phyloP scores from a whole-genome alignment of 75 land plant species.

The Picea sitchensis region DNA sequence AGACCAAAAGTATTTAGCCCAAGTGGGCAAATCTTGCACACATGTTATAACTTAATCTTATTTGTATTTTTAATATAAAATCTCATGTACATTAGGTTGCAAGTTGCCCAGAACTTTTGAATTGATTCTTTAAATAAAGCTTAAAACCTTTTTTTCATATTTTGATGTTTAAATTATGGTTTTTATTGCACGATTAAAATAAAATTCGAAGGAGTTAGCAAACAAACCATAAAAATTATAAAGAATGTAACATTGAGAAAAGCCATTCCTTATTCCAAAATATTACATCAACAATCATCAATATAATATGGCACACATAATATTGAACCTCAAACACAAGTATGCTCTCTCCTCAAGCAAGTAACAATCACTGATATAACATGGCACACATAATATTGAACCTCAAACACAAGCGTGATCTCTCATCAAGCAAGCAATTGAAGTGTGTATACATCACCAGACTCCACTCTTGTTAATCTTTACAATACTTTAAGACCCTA shows the following conservation, averaged over 20 bases:
- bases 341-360: not conserved
- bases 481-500: constrained; percentile 4
- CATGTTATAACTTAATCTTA: no score
- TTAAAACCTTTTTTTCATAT: no score
- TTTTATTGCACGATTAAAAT: no score
- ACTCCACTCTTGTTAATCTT: not conserved
- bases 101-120: no score
- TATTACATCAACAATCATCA: constrained; percentile 2
- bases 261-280: not conserved
- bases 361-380: no score
- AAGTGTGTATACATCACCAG: not conserved
- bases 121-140: not conserved
- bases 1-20: no score
- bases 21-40: no score
- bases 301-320: not conserved
- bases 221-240: no score
- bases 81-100: no score
- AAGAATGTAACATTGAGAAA: no score
- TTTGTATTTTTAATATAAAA: no score
- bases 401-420: not conserved
- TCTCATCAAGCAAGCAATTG: not conserved
- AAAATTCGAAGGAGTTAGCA: not conserved
- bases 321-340: constrained; percentile 2
- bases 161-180: no score
- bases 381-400: not conserved